Percentiles rank a stretch among this genome's conserved stretches.
Conservation (phyloP, 768 basidiomycete species). For the Lactarius indigo region DNA sequence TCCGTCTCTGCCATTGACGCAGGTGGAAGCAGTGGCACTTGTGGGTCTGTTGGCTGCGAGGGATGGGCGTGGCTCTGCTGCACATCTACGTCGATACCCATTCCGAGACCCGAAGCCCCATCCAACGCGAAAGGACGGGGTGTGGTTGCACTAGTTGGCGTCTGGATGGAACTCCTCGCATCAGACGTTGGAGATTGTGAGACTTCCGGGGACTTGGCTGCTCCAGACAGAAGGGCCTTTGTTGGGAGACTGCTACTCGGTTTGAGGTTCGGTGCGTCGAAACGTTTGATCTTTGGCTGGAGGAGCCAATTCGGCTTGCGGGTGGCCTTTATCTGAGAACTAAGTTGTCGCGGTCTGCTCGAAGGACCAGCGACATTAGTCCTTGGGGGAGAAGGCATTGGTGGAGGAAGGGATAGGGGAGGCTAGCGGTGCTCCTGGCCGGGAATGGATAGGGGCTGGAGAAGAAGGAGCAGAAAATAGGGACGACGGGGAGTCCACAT, state of each 20-base stretch:
- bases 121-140: background rate
- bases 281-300: slow-evolving; percentile 35
- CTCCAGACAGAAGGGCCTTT: slow-evolving; percentile 15
- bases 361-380: background rate
- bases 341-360: background rate
- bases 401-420: background rate
- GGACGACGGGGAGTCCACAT: slow-evolving; percentile 22
- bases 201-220: background rate
- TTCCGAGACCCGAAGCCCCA: background rate
- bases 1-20: slow-evolving; percentile 31
- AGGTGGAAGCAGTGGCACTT: slow-evolving; percentile 16
- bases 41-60: background rate
- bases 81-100: background rate
- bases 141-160: background rate
- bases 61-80: background rate
- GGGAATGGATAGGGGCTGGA: slow-evolving; percentile 13
- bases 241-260: slow-evolving; percentile 22
- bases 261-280: slow-evolving; percentile 27
- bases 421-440: background rate
- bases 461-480: slow-evolving; percentile 28
- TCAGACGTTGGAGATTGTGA: slow-evolving; percentile 6
- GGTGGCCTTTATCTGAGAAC: background rate
- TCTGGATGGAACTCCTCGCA: slow-evolving; percentile 4
- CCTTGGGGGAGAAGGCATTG: background rate
- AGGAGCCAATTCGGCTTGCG: slow-evolving; percentile 16